phyloP scores from a whole-genome alignment of 163 green algal species.

The Trebouxiophyceae sp. region DNA sequence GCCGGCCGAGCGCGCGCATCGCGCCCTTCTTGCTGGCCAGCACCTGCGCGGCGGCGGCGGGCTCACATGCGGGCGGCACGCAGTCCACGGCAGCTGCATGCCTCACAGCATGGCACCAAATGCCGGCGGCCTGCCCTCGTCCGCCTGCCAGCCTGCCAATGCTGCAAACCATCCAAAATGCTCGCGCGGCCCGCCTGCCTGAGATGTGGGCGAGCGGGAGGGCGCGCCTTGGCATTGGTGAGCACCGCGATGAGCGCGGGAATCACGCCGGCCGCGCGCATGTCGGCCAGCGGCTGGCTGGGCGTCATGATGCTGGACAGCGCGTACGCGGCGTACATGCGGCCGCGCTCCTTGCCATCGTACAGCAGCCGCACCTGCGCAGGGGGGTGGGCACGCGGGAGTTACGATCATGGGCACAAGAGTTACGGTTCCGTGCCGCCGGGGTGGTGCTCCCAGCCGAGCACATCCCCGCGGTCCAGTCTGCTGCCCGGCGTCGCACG shows the following conservation, averaged over 20 bases:
- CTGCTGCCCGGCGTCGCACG: too few relatives aligned
- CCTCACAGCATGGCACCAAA: too few relatives aligned
- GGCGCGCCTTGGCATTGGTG: slow-evolving; percentile 52
- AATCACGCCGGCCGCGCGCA: slow-evolving; percentile 24
- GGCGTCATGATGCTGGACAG: slow-evolving; percentile 39
- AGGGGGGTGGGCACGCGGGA: too few relatives aligned
- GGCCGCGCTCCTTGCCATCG: slow-evolving; percentile 25
- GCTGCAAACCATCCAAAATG: background rate
- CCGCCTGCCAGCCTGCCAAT: background rate
- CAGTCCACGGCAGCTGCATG: too few relatives aligned
- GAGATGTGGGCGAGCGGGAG: background rate
- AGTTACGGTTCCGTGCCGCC: too few relatives aligned
- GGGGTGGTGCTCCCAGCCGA: too few relatives aligned
- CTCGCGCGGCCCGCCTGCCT: too few relatives aligned
- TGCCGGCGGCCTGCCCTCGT: too few relatives aligned
- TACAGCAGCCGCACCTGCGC: slow-evolving; percentile 24
- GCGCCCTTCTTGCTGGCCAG: slow-evolving; percentile 35
- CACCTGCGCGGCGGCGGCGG: slow-evolving; percentile 8
- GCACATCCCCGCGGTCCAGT: too few relatives aligned
- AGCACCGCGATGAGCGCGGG: slow-evolving; percentile 34
- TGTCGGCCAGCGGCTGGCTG: slow-evolving; percentile 19
- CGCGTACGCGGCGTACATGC: slow-evolving; percentile 50
- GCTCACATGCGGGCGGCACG: too few relatives aligned
- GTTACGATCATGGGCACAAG: too few relatives aligned
- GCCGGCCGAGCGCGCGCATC: slow-evolving; percentile 41